phyloP scores from a whole-genome alignment of 2,329 filamentous ascomycete genomes.

The Colletotrichum sublineola region DNA sequence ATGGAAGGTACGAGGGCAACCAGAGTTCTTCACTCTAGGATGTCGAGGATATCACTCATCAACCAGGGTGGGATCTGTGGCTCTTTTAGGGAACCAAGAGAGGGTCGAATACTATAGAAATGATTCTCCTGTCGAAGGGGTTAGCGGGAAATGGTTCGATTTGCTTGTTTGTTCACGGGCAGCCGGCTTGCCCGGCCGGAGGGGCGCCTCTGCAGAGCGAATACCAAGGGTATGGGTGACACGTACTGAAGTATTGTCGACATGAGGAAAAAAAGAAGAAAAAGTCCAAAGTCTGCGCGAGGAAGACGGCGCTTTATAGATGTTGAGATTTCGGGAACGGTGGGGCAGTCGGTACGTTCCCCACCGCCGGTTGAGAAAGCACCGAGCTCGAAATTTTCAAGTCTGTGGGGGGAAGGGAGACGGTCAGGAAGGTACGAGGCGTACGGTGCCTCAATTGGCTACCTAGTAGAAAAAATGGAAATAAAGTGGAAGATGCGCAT shows the following conservation, averaged over 20 bases:
- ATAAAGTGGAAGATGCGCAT: neutral
- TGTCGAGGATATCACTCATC: slow-evolving; percentile 91
- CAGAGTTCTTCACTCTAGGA: slow-evolving; percentile 86
- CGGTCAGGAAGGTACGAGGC: neutral
- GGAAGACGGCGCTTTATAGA: slow-evolving; percentile 57
- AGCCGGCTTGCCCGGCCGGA: neutral
- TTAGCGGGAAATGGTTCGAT: slow-evolving; percentile 18
- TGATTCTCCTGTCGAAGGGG: slow-evolving; percentile 76
- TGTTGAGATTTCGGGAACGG: neutral
- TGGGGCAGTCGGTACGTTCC: slow-evolving; percentile 1
- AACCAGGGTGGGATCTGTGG: slow-evolving; percentile 95
- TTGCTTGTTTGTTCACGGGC: neutral
- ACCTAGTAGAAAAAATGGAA: no score
- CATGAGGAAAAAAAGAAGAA: slow-evolving; percentile 67
- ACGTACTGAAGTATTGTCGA: slow-evolving; percentile 73
- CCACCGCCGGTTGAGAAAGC: slow-evolving; percentile 2
- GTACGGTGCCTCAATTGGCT: neutral
- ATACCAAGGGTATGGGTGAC: slow-evolving; percentile 51
- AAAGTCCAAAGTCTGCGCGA: slow-evolving; percentile 49
- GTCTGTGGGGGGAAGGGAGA: neutral
- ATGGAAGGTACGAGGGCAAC: slow-evolving; percentile 71
- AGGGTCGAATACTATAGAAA: slow-evolving; percentile 97
- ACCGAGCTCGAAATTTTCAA: slow-evolving; percentile 11
- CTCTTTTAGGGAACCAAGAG: slow-evolving; percentile 94
- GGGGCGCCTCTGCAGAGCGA: neutral